phyloP scores from a whole-genome alignment of 2,329 filamentous ascomycete genomes.

The Talaromyces pinophilus region DNA sequence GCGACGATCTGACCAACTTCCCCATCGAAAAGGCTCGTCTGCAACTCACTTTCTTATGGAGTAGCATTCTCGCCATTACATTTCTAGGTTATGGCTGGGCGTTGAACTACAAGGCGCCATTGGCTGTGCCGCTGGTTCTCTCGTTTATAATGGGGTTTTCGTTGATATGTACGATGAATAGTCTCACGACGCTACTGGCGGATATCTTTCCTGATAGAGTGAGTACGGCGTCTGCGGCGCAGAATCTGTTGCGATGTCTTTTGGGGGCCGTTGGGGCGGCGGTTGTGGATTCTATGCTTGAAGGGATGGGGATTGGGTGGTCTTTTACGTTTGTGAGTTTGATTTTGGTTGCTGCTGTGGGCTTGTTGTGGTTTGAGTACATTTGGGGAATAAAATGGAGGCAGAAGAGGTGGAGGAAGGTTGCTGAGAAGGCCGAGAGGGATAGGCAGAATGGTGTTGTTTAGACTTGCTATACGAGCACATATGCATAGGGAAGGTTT shows the following conservation, averaged over 20 bases:
- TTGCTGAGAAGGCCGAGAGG: slow-evolving; percentile 14
- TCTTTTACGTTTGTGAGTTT: slow-evolving; percentile 41
- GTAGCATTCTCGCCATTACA: slow-evolving; percentile 30
- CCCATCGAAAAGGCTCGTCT: slow-evolving; percentile 50
- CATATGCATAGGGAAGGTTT: background rate
- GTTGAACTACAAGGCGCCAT: slow-evolving; percentile 34
- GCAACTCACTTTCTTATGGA: slow-evolving; percentile 35
- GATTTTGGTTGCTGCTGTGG: slow-evolving; percentile 38
- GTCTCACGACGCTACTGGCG: slow-evolving; percentile 48
- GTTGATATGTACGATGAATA: slow-evolving; percentile 40
- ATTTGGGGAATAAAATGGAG: slow-evolving; percentile 33
- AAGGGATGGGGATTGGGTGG: slow-evolving; percentile 41
- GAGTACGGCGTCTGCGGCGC: slow-evolving; percentile 39
- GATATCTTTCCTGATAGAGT: slow-evolving; percentile 41
- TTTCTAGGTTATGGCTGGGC: slow-evolving; percentile 44
- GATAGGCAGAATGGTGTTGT: slow-evolving; percentile 1
- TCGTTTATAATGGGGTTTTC: slow-evolving; percentile 38
- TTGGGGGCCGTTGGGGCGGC: slow-evolving; percentile 40
- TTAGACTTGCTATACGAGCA: background rate
- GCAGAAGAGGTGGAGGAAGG: slow-evolving; percentile 25
- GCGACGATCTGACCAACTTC: slow-evolving; percentile 54
- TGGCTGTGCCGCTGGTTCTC: slow-evolving; percentile 38
- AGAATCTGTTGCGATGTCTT: slow-evolving; percentile 40
- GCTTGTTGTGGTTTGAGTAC: slow-evolving; percentile 33
- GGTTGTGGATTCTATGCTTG: slow-evolving; percentile 38